Base-by-base conservation (phyloP, 2,329 filamentous ascomycete species). In the Aspergillus pseudoviridinutans region DNA sequence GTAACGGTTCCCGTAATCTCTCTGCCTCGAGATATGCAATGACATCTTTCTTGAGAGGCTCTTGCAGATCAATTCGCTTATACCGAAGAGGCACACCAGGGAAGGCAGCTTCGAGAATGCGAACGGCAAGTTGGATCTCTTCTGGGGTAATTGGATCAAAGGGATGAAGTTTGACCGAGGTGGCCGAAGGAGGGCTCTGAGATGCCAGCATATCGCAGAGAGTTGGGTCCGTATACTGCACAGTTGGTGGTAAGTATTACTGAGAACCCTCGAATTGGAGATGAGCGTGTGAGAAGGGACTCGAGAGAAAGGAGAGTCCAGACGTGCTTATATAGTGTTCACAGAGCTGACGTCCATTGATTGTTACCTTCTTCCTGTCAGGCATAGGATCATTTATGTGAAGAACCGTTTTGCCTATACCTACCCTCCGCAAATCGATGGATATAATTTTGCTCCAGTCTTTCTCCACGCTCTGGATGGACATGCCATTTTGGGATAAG, bases 61-160 rank as follows among this genome's bases (percentile, higher is more conserved):
- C 86, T 53, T 86, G 80, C 4, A 88, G 76, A 12, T 84, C 89
- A 50, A 91, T 82, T 60, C 82, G 82, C 73, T 90, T 90, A 79
- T 84, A 86, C 29, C 76, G 73, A 27, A 79, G 63, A n/a, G 64
- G 49, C 2, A 75, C 68, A 3, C 70, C 71, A 1, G 72, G 70
- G 44, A 76, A 74, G 7, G 71, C 64, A 12, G 67, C 63, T 58
- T 75, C 69, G 10, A 76, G 61, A 50, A 76, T 66, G 50, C 69
- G 68, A 6, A 67, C 68, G 12, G 68, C 74, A 38, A 75, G 60
- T 55, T 68, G 66, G 44, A 76, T 75, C 57, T 76, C 74, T 38
- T 64, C 68, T 1, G 74, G 71, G 4, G 67, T 69, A 52, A 76
- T 64, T 24, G 74, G 73, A 49, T 76, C 73, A 57, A 76, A 76